phyloP scores from a whole-genome alignment of 768 basidiomycete genomes.

The Mycena sanguinolenta region DNA sequence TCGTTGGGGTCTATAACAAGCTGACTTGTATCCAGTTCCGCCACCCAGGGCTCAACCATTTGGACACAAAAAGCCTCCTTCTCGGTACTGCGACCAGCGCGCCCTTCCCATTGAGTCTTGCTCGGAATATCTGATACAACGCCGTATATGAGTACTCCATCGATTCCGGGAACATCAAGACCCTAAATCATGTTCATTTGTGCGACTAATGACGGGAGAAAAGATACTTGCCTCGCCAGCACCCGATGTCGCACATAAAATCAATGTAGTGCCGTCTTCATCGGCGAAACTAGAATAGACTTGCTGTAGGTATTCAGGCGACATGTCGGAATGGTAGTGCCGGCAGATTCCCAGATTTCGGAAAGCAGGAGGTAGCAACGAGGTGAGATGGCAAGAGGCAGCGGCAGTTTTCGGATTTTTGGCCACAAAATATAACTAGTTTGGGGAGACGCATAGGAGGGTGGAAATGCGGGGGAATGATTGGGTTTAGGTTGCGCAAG shows the following conservation, averaged over 20 bases:
- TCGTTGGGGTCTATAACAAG: background rate
- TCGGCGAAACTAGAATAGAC: constrained; percentile 11
- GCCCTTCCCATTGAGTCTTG: constrained; percentile 2
- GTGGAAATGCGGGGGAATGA: constrained; percentile 2
- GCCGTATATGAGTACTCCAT: constrained; percentile 12
- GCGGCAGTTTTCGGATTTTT: background rate
- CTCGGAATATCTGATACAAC: background rate
- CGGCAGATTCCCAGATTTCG: constrained; percentile 4
- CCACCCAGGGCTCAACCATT: constrained; percentile 26
- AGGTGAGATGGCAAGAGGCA: background rate
- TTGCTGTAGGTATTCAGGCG: constrained; percentile 10
- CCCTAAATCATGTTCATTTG: background rate
- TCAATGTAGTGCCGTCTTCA: background rate
- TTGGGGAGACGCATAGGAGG: constrained; percentile 6
- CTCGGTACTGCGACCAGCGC: background rate
- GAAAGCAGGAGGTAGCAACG: background rate
- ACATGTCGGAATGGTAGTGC: constrained; percentile 20
- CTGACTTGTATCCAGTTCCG: background rate
- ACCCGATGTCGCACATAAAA: constrained; percentile 8
- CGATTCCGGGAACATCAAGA: background rate
- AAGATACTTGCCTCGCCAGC: constrained; percentile 3
- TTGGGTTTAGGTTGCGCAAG: background rate
- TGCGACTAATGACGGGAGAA: background rate
- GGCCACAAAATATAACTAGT: constrained; percentile 1
- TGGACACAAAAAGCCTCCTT: background rate